These are phyloP conservation scores for Allium sativum DNA, from an alignment of 106 monocot genomes.

Conservation along the genomic window DNA sequence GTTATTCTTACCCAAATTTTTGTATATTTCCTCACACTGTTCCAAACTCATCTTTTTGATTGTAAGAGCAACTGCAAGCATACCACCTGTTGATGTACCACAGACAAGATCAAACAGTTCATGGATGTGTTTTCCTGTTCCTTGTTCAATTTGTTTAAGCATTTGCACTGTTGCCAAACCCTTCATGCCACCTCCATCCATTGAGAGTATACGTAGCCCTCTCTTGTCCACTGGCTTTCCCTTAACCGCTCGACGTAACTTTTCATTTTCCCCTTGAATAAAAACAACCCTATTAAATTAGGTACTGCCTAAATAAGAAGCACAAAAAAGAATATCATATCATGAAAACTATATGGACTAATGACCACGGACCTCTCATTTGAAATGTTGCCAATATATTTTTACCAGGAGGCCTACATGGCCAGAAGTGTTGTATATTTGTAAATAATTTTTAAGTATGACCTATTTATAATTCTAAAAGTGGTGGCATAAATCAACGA, in stretches of 20 bases:
- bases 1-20: constrained; percentile 59
- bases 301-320: no score
- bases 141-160: constrained; percentile 89
- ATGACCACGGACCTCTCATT: no score
- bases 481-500: no score
- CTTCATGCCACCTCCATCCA: constrained; percentile 99
- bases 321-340: no score
- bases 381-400: no score
- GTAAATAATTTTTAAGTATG: no score
- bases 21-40: constrained; percentile 96
- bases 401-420: no score
- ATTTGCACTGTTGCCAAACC: constrained; percentile 93
- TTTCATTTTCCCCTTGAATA: constrained; percentile 86
- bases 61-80: constrained; percentile 96
- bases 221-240: constrained; percentile 60
- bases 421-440: no score
- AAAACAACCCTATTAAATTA: neutral
- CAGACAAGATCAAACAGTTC: constrained; percentile 98
- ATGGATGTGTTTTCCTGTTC: constrained; percentile 89
- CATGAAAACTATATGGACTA: no score
- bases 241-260: constrained; percentile 65
- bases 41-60: constrained; percentile 87
- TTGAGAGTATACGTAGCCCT: constrained; percentile 83
- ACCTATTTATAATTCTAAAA: no score
- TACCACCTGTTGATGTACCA: constrained; percentile 98